These are phyloP conservation scores for Neoscytalidium dimidiatum DNA, from an alignment of 2,329 filamentous ascomycete genomes.

Conservation along the genomic window DNA sequence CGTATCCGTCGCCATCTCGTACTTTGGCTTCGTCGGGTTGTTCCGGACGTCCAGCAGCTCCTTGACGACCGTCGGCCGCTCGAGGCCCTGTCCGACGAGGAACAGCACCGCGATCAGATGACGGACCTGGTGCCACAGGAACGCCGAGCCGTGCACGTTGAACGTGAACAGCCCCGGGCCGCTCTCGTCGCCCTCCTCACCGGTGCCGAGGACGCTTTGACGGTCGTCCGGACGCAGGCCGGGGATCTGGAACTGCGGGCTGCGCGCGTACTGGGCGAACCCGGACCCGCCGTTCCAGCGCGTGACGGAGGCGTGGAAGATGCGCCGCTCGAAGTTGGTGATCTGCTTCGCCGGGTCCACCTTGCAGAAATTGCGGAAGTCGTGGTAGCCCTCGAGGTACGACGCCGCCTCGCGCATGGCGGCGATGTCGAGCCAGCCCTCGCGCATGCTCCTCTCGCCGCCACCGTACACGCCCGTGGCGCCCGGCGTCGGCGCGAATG, in stretches of 20 bases:
- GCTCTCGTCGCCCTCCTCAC: conserved; percentile 20
- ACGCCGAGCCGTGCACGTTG: conserved; percentile 84
- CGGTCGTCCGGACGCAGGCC: conserved; percentile 26
- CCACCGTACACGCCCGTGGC: conserved; percentile 50
- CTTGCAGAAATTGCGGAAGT: conserved; percentile 98
- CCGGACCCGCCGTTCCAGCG: conserved; percentile 15
- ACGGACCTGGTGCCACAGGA: conserved; percentile 97
- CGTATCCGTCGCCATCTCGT: conserved; percentile 86
- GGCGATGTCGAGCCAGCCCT: conserved; percentile 81
- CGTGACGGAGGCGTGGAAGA: conserved; percentile 79
- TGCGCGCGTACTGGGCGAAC: conserved; percentile 10
- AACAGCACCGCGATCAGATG: conserved; percentile 95
- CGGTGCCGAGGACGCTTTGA: neutral
- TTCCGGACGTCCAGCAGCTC: conserved; percentile 71
- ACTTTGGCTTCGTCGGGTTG: conserved; percentile 77
- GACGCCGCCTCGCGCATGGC: conserved; percentile 83
- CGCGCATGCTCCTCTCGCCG: conserved; percentile 29
- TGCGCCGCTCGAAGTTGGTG: conserved; percentile 74
- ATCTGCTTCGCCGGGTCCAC: conserved; percentile 89
- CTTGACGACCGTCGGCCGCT: conserved; percentile 71
- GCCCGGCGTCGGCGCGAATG: conserved; percentile 69
- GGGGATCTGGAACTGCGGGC: neutral
- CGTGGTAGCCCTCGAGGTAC: conserved; percentile 78
- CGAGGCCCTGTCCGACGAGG: conserved; percentile 84
- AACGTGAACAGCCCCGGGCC: conserved; percentile 77